phyloP scores from a whole-genome alignment of 139 green algal genomes.

The Micromonas pusilla region DNA sequence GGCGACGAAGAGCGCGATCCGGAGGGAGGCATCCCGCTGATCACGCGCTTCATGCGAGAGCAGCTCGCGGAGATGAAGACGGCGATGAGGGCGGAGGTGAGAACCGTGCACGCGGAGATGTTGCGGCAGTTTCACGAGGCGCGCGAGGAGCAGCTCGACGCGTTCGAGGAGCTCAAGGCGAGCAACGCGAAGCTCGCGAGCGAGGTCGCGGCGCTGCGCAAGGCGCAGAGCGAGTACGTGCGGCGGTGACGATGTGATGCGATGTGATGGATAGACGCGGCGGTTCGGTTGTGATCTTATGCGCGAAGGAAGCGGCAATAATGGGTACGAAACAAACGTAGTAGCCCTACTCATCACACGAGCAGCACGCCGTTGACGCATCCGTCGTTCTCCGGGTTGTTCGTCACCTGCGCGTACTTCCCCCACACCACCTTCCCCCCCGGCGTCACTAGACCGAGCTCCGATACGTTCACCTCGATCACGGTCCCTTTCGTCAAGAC shows the following conservation, averaged over 20 bases:
- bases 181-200: not conserved
- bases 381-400: conserved; percentile 96
- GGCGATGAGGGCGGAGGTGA: not conserved
- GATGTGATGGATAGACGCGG: not conserved
- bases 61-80: not conserved
- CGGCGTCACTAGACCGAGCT: conserved; percentile 96
- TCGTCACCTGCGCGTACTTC: conserved; percentile 89
- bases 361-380: conserved; percentile 98
- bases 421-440: conserved; percentile 99
- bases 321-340: not conserved
- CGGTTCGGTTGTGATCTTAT: not conserved
- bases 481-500: conserved; percentile 79
- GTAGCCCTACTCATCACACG: conserved; percentile 54
- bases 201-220: not conserved
- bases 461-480: conserved; percentile 95
- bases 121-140: not conserved
- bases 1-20: too few species aligned
- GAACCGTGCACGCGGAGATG: not conserved
- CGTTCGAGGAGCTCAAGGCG: not conserved
- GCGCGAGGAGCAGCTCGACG: not conserved
- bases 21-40: too few species aligned
- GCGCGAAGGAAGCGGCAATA: not conserved
- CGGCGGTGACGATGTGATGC: not conserved
- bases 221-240: not conserved
- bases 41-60: too few species aligned